Evolutionary conservation across 164 flowering plant genomes (phyloP), one percentile per base, ranked within the genome.

Genomic region (Aristolochia californica): DNA sequence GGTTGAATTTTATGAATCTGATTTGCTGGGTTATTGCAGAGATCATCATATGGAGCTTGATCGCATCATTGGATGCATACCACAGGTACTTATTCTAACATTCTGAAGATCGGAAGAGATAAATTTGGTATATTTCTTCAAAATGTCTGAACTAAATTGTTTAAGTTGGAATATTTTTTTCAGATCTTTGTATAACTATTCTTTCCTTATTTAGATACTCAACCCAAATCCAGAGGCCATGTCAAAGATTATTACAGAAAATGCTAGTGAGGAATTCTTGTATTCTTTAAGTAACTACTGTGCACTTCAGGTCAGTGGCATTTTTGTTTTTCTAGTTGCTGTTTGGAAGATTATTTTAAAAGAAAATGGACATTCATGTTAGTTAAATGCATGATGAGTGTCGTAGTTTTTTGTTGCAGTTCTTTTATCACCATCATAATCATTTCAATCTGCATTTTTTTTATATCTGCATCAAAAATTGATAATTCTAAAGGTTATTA

Each of bases 221-320:
- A 93, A 93, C 56, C 97, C 97, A 55, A 93, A 93, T 70, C 99
- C 99, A 40, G 96, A 93, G 70, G 97, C 99, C 18, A 93, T 89
- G 99, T 87, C 97, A 25, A 87, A 85, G 70, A 75, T 89, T 80
- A 85, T 93, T 44, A 85, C 91, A 1, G 99, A 93, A 74, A 90
- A 85, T 85, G 96, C 99, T 20, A 89, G 99, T 54, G 99, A 93
- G 72, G 97, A 93, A 49, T 93, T 93, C 71, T 73, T 93, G 18
- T 56, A 83, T 72, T 84, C 95, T 0, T 66, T 93, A 53, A 93
- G 97, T 74, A 93, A 93, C 70, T 93, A 93, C 58, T 89, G 99
- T 66, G 99, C 96, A 10, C 96, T 89, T 66, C 97, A 93, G 97
- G 99, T 93, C 53, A 18, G 68, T 28, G 22, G 53, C 59, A 13